phyloP scores from a whole-genome alignment of 805 yeast species.

The Spathaspora girioi region DNA sequence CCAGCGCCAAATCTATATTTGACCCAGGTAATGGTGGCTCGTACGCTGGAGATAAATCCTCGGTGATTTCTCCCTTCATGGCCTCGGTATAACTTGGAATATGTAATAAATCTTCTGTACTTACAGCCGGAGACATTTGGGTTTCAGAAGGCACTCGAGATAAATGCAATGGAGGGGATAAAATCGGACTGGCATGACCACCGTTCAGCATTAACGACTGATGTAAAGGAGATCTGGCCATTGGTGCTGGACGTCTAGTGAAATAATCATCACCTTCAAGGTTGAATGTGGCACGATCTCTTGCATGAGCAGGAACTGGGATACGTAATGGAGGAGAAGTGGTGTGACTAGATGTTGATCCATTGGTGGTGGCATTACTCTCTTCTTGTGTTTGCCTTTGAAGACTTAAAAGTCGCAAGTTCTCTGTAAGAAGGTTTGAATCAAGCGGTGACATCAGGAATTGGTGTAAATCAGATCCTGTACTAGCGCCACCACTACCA shows the following conservation, averaged over 20 bases:
- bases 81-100: conserved; percentile 90
- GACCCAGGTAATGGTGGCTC: conserved; percentile 48
- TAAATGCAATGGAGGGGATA: conserved; percentile 54
- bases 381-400: conserved; percentile 44
- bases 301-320: conserved; percentile 5
- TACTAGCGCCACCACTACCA: not conserved
- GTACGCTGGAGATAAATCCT: conserved; percentile 71
- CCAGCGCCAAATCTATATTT: conserved; percentile 20
- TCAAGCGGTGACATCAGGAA: conserved; percentile 39
- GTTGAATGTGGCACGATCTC: conserved; percentile 32
- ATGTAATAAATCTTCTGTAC: conserved; percentile 40
- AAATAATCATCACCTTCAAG: conserved; percentile 20
- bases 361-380: conserved; percentile 1
- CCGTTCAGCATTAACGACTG: conserved; percentile 3
- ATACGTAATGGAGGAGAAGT: conserved; percentile 2
- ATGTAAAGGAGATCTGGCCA: conserved; percentile 3
- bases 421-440: conserved; percentile 44
- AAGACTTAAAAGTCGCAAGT: conserved; percentile 46
- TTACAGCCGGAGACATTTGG: conserved; percentile 8
- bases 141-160: conserved; percentile 55
- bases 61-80: conserved; percentile 46
- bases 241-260: conserved; percentile 1
- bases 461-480: conserved; percentile 14
- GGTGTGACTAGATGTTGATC: conserved; percentile 14
- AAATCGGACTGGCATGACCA: conserved; percentile 33